phyloP scores from a whole-genome alignment of 1,139 yeast species.

The Candida sp. region DNA sequence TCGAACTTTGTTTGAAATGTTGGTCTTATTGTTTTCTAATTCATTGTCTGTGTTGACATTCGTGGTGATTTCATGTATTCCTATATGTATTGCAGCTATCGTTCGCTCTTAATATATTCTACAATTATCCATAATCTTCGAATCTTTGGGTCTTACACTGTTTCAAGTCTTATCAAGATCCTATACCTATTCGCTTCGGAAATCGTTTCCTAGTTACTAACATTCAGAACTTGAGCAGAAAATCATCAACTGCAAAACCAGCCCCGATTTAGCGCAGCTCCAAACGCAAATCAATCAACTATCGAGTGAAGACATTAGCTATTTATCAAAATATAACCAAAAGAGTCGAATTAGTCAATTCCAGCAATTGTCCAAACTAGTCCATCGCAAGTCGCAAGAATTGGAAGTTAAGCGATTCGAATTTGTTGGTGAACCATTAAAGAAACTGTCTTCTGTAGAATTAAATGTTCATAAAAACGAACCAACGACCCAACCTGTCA shows the following conservation, averaged over 20 bases:
- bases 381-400: neutral
- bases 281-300: neutral
- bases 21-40: too few species aligned
- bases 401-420: neutral
- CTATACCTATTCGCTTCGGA: too few species aligned
- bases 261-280: neutral
- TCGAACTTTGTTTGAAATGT: too few species aligned
- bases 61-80: too few species aligned
- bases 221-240: neutral
- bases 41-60: too few species aligned
- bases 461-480: neutral
- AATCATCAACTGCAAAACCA: neutral
- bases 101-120: neutral
- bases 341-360: neutral
- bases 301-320: neutral
- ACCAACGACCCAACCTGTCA: neutral
- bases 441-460: neutral
- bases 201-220: too few species aligned
- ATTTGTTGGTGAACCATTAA: neutral
- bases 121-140: neutral
- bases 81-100: too few species aligned
- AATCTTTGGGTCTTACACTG: too few species aligned
- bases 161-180: too few species aligned
- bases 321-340: constrained; percentile 1
- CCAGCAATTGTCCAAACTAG: neutral